Percentiles rank a stretch among this genome's conserved stretches.
phyloP scores from a whole-genome alignment of 2,329 filamentous ascomycete species.

The Aureobasidium sp. region DNA sequence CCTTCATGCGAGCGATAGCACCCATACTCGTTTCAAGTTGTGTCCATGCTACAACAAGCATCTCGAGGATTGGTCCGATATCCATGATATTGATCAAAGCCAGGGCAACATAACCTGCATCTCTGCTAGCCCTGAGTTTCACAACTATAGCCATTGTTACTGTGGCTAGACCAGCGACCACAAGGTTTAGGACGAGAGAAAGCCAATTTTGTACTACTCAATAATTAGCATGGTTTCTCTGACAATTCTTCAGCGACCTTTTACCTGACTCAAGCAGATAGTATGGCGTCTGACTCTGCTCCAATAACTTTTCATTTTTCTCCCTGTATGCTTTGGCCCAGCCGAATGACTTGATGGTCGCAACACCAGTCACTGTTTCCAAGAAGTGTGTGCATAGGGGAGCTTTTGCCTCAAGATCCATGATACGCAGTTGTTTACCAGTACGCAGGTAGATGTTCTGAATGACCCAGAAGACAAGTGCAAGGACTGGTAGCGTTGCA shows the following conservation, averaged over 20 bases:
- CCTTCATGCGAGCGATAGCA: slow-evolving; percentile 46
- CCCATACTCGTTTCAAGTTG: slow-evolving; percentile 51
- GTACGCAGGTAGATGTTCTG: slow-evolving; percentile 41
- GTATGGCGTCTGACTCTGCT: slow-evolving; percentile 35
- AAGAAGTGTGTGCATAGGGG: slow-evolving; percentile 45
- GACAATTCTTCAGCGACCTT: neutral
- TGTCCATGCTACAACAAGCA: slow-evolving; percentile 47
- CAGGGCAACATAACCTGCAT: slow-evolving; percentile 43
- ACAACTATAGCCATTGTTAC: slow-evolving; percentile 26
- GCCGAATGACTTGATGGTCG: slow-evolving; percentile 44
- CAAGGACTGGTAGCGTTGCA: slow-evolving; percentile 28
- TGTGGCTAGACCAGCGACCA: slow-evolving; percentile 27
- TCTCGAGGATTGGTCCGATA: slow-evolving; percentile 44
- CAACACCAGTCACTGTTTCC: slow-evolving; percentile 41
- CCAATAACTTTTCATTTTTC: slow-evolving; percentile 30
- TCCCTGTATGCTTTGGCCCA: slow-evolving; percentile 34
- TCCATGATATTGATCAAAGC: slow-evolving; percentile 46
- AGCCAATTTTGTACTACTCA: slow-evolving; percentile 35
- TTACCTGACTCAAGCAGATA: slow-evolving; percentile 34
- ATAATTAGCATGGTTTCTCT: neutral
- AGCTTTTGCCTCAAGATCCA: slow-evolving; percentile 45
- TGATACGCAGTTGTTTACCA: slow-evolving; percentile 40
- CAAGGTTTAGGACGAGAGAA: slow-evolving; percentile 31
- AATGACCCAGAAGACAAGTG: slow-evolving; percentile 29
- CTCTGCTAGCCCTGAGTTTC: slow-evolving; percentile 32